Evolutionary conservation across 139 green algal genomes (phyloP).

Genomic region (Closterium sp.): DNA sequence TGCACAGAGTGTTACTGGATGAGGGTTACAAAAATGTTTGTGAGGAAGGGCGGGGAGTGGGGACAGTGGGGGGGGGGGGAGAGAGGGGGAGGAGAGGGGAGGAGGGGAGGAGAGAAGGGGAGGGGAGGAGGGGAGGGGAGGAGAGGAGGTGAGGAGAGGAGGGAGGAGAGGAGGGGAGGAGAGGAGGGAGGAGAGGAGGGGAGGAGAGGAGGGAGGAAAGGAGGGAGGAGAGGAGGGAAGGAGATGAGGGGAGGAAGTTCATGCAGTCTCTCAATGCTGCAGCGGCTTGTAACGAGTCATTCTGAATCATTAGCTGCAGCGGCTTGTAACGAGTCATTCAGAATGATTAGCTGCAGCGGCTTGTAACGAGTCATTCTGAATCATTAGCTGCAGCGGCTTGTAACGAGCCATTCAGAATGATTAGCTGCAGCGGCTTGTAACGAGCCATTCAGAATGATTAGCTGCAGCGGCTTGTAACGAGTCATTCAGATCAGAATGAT

Average conservation of each 20-base stretch:
- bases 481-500: too few relatives aligned
- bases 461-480: too few relatives aligned
- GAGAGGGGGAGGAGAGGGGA: background rate
- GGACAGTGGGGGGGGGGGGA: background rate
- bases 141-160: background rate
- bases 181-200: background rate
- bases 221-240: background rate
- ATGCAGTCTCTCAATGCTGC: too few relatives aligned
- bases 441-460: too few relatives aligned
- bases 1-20: background rate
- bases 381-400: too few relatives aligned
- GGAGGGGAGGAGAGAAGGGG: background rate
- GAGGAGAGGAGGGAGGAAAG: background rate
- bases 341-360: too few relatives aligned
- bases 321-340: too few relatives aligned
- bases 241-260: background rate
- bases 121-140: background rate
- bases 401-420: too few relatives aligned
- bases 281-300: too few relatives aligned
- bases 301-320: too few relatives aligned
- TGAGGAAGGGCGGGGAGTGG: background rate
- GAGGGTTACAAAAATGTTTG: conserved; percentile 7
- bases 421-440: too few relatives aligned
- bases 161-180: background rate
- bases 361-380: too few relatives aligned